These are phyloP conservation scores for Globisporangium sylvaticum DNA, from an alignment of 352 stramenopile species.

Conservation along the genomic window DNA sequence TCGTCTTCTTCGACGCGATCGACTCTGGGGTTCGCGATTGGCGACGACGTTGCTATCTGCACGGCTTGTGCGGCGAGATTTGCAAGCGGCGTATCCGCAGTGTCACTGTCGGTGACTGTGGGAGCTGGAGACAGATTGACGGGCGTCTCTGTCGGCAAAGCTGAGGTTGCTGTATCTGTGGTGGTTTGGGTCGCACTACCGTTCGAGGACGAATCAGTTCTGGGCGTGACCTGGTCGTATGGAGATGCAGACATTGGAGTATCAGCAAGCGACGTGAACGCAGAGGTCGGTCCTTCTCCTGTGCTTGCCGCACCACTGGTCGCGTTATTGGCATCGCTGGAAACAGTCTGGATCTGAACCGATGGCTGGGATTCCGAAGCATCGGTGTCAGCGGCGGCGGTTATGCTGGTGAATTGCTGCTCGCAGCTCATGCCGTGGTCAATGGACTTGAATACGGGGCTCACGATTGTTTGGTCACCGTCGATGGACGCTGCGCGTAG, in stretches of 20 bases:
- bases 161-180: neutral
- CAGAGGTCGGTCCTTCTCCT: neutral
- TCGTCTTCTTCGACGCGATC: neutral
- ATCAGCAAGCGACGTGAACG: neutral
- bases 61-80: neutral
- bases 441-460: neutral
- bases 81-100: neutral
- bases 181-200: neutral
- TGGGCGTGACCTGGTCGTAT: neutral
- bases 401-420: neutral
- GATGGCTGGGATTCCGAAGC: neutral
- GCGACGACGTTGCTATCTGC: neutral
- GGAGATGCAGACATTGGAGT: neutral
- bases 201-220: neutral
- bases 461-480: neutral
- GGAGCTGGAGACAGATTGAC: neutral
- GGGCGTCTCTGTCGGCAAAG: neutral
- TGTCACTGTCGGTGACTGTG: neutral
- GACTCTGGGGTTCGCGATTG: neutral
- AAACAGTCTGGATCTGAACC: neutral
- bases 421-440: neutral
- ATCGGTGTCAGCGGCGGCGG: neutral
- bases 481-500: conserved; percentile 3
- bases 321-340: neutral
- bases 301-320: neutral